Base-by-base conservation (phyloP, 805 yeast genomes). In the Ogataea corticis region DNA sequence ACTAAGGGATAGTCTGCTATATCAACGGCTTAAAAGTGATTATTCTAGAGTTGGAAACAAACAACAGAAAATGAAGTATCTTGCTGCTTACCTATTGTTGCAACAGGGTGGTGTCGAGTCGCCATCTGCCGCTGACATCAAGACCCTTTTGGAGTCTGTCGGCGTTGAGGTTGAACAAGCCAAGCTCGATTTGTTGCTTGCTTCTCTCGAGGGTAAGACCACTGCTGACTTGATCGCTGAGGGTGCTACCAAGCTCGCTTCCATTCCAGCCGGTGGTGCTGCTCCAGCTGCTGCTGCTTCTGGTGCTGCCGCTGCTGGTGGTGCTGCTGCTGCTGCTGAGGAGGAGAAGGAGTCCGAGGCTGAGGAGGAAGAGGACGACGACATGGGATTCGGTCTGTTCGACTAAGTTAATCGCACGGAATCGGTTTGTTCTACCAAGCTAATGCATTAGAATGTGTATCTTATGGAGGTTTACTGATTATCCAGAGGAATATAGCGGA, bases 21-120 rank as follows among this genome's bases (percentile, higher is more conserved):
- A 53, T 57, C 64, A 44, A 41, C 56, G 71, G 87, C 88, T 83
- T 83, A 83, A 82, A 80, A 73, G 80, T 80, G 87, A 82, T 83
- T 83, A 83, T 82, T 82, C 85, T 80, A 71, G 57, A 44, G 47
- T 50, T 46, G 50, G 42, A 46, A 42, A 33, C 35, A 29, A 42
- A 41, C 30, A 47, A 37, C 31, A 45, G 51, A 56, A 49, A 58
- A 67, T 90, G 97, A 94, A 90, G 87, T 92, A 92, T 85, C 86
- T 94, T 79, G 99, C 99, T 79, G 98, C 99, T 76, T 94, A 94
- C 83, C 86, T 94, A 77, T 86, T 92, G 79, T 84, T 94, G 77
- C 90, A 85, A 79, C 90, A 94, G 74, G 96, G 96, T 76, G 99
- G 98, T 73, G 84, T 83, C 80, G 73, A 90, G 71, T 69, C 94